Evolutionary conservation across 805 yeast genomes (phyloP).

Genomic region (Danielozyma ontarioensis): DNA sequence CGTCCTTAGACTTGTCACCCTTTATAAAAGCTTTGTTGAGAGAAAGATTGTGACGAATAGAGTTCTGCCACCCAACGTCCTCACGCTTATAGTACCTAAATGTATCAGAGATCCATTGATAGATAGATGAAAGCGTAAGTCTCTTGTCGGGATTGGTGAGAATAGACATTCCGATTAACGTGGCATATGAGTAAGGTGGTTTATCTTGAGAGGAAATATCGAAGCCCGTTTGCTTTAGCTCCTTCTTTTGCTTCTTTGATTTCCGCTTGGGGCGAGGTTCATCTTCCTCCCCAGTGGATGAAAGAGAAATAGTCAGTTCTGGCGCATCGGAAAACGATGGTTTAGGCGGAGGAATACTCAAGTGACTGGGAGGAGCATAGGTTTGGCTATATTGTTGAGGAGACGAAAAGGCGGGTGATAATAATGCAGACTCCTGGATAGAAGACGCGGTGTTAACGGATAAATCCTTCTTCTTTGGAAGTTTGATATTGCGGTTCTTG

Average conservation of each 20-base stretch:
- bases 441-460: background rate
- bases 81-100: conserved; percentile 77
- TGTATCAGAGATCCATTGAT: conserved; percentile 85
- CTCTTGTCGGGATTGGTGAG: conserved; percentile 60
- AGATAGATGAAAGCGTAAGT: conserved; percentile 59
- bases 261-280: conserved; percentile 15
- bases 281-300: conserved; percentile 9
- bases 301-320: background rate
- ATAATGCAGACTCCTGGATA: conserved; percentile 13
- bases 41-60: conserved; percentile 90
- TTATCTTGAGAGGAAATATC: conserved; percentile 55
- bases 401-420: conserved; percentile 45
- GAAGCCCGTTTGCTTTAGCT: conserved; percentile 28
- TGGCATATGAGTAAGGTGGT: conserved; percentile 94
- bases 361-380: conserved; percentile 6
- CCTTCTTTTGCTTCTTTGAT: conserved; percentile 23
- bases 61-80: conserved; percentile 96
- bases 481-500: too few species aligned
- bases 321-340: conserved; percentile 7
- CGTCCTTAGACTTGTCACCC: conserved; percentile 85
- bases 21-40: conserved; percentile 90
- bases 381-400: conserved; percentile 29
- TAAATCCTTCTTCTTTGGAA: too few species aligned
- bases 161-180: conserved; percentile 89
- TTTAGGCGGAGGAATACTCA: conserved; percentile 6